These are phyloP conservation scores for Catunica adiposa DNA, from an alignment of 2,329 filamentous ascomycete species.

Conservation along the genomic window DNA sequence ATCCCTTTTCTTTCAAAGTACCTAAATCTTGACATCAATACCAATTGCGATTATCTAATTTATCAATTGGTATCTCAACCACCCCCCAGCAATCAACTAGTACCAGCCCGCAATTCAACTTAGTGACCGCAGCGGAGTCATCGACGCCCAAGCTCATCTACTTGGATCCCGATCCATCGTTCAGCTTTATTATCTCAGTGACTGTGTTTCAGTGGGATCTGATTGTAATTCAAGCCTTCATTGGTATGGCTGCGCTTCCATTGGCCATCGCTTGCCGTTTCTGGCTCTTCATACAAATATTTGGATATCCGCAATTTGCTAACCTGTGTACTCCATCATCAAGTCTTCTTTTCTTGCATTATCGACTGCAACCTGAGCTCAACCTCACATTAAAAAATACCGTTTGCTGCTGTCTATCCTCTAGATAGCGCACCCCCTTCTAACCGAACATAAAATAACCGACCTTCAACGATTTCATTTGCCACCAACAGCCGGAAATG, in stretches of 20 bases:
- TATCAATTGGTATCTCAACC: neutral
- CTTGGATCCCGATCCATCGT: neutral
- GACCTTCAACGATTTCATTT: neutral
- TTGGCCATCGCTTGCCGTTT: neutral
- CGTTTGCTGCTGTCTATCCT: neutral
- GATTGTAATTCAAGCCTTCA: neutral
- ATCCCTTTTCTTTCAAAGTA: no score
- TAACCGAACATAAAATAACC: neutral
- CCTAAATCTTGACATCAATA: no score
- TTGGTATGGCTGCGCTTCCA: neutral
- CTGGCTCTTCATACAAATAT: neutral
- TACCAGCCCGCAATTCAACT: neutral
- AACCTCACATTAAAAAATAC: neutral
- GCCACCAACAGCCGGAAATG: neutral
- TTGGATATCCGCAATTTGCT: neutral
- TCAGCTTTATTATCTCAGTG: constrained; percentile 1
- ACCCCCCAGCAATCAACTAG: neutral
- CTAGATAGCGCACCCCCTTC: neutral
- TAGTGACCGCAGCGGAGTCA: constrained; percentile 1
- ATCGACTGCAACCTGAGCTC: neutral
- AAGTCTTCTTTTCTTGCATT: neutral
- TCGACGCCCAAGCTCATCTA: neutral
- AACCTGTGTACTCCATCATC: neutral
- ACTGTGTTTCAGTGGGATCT: neutral
- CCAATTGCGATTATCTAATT: no score